Evolutionary conservation across 345 rosid genomes (phyloP).

Genomic region (Boechera stricta): DNA sequence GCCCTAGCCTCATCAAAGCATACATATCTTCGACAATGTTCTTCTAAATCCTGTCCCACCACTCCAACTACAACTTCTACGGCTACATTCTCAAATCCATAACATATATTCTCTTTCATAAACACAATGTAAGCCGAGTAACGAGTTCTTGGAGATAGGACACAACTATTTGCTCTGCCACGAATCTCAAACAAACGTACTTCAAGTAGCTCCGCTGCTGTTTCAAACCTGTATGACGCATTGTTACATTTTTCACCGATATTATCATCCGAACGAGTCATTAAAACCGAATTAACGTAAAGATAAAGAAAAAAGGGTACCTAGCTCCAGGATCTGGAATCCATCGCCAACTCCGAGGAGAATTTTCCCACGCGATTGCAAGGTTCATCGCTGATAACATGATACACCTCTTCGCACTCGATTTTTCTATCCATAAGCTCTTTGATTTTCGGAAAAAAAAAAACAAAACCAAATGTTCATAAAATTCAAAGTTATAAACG

Average conservation of each 20-base stretch:
- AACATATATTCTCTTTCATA: background rate
- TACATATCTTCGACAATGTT: background rate
- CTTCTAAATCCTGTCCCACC: background rate
- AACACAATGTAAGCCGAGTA: slow-evolving; percentile 36
- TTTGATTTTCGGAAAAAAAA: background rate
- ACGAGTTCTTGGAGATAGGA: slow-evolving; percentile 25
- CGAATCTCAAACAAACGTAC: slow-evolving; percentile 36
- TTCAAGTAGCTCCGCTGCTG: background rate
- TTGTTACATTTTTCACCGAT: background rate
- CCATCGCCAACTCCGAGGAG: background rate
- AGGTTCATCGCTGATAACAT: background rate
- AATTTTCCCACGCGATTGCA: background rate
- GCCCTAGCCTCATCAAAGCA: slow-evolving; percentile 9
- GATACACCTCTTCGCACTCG: background rate
- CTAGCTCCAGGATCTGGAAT: background rate
- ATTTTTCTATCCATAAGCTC: background rate
- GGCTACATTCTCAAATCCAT: slow-evolving; percentile 10
- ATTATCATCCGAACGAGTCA: background rate
- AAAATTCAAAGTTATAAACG: background rate
- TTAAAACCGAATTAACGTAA: background rate
- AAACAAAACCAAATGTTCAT: background rate
- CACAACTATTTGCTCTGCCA: background rate
- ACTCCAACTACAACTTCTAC: slow-evolving; percentile 34
- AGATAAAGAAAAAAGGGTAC: background rate
- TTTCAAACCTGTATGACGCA: slow-evolving; percentile 6